Evolutionary conservation across 176 grass and related monocot species (phyloP).

Genomic region (Oryza coarctata): DNA sequence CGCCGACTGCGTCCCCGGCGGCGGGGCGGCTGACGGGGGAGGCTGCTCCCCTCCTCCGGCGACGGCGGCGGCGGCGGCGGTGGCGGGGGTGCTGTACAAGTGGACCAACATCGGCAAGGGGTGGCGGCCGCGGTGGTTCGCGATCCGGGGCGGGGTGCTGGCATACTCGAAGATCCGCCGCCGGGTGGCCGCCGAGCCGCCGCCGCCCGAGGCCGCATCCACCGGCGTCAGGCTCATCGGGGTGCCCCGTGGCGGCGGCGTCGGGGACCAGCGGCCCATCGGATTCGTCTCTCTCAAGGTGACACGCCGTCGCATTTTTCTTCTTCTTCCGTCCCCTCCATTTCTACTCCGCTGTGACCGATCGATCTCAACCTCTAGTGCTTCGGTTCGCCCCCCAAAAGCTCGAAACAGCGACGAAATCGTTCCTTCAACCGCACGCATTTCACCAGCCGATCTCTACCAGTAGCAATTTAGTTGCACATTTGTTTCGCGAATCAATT

Average conservation of each 20-base stretch:
- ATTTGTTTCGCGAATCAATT: not conserved
- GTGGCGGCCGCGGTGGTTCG: conserved; percentile 88
- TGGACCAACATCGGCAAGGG: conserved; percentile 95
- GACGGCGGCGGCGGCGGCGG: not conserved
- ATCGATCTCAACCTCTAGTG: not conserved
- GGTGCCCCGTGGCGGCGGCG: conserved; percentile 24
- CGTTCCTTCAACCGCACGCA: not conserved
- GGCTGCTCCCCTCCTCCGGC: not conserved
- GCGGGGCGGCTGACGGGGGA: not conserved
- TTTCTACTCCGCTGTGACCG: not conserved
- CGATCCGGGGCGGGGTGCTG: conserved; percentile 73
- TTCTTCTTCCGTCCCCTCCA: not conserved
- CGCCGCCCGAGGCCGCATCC: not conserved
- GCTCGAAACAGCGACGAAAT: not conserved
- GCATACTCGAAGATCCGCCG: conserved; percentile 83
- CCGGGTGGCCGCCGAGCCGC: conserved; percentile 24
- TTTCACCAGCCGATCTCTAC: not conserved
- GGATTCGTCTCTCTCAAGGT: conserved; percentile 86
- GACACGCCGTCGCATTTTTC: not conserved
- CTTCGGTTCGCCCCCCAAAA: not conserved
- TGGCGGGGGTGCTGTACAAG: conserved; percentile 81
- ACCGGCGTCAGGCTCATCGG: conserved; percentile 63
- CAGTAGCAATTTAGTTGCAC: not conserved
- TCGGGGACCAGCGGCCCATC: conserved; percentile 50
- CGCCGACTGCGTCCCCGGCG: conserved; percentile 47